A percentile compares a stretch with the other conserved stretches of the same genome.
Evolutionary conservation across 352 stramenopile species (phyloP).

Genomic region (Phytophthora capsici): DNA sequence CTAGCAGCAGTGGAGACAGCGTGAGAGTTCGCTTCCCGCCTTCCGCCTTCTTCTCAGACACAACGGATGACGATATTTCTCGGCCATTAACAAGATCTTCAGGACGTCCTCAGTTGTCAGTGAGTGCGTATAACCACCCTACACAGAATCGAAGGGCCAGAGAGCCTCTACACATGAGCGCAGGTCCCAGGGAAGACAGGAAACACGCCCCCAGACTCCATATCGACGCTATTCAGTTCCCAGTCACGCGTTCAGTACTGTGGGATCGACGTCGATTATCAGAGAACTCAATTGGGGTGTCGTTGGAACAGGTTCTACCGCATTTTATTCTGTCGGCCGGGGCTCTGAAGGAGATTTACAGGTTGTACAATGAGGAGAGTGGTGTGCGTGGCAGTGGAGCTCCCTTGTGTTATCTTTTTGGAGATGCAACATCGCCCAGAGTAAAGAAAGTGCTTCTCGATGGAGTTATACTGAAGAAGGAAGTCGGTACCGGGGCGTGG

Average conservation of each 20-base stretch:
- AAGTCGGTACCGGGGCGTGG: conserved; percentile 27
- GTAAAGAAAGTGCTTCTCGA: conserved; percentile 35
- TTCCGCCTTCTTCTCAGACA: conserved; percentile 79
- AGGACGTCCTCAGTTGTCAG: conserved; percentile 18
- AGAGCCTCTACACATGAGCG: conserved; percentile 16
- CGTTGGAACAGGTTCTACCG: conserved; percentile 54
- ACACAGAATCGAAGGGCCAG: not conserved
- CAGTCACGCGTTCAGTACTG: conserved; percentile 64
- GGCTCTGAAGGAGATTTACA: conserved; percentile 61
- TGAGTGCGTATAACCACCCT: conserved; percentile 17
- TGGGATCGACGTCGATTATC: conserved; percentile 74
- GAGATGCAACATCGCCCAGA: conserved; percentile 22
- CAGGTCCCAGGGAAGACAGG: conserved; percentile 13
- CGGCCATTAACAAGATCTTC: not conserved
- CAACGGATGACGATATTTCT: conserved; percentile 67
- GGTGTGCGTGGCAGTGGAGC: conserved; percentile 2
- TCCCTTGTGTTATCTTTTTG: conserved; percentile 53
- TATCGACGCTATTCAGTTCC: conserved; percentile 73
- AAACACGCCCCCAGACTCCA: conserved; percentile 36
- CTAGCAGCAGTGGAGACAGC: conserved; percentile 8
- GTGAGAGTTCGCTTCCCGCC: conserved; percentile 21
- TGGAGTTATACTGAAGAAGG: conserved; percentile 38
- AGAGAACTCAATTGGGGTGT: conserved; percentile 43
- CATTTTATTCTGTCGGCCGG: conserved; percentile 48
- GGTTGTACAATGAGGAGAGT: conserved; percentile 29